These are phyloP conservation scores for Chytriomyces sp. DNA, from an alignment of 192 early-diverging fungal species.

Conservation along the genomic window DNA sequence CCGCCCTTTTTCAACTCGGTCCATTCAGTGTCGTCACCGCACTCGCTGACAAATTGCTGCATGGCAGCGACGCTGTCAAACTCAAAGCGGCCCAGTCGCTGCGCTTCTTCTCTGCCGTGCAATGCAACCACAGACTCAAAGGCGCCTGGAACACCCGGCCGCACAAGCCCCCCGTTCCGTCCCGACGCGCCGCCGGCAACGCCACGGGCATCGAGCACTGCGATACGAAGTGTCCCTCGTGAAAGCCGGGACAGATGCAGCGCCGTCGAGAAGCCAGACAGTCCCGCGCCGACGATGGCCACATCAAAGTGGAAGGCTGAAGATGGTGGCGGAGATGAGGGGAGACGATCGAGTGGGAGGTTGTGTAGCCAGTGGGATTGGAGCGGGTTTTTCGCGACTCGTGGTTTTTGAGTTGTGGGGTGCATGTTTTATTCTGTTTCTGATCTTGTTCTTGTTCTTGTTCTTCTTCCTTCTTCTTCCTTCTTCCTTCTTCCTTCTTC, in stretches of 20 bases:
- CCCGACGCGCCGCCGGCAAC: constrained; percentile 59
- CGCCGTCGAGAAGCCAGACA: constrained; percentile 18
- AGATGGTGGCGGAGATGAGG: neutral
- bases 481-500: no score
- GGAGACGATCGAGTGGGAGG: neutral
- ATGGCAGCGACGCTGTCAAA: constrained; percentile 19
- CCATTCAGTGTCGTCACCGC: no score
- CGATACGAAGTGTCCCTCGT: neutral
- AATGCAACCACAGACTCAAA: neutral
- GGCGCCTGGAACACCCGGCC: constrained; percentile 32
- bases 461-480: no score
- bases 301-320: neutral
- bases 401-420: neutral
- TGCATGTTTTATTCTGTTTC: no score
- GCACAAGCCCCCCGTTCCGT: constrained; percentile 58
- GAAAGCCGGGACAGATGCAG: neutral
- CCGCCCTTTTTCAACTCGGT: neutral
- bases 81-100: neutral
- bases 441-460: no score
- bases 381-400: neutral
- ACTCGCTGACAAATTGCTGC: constrained; percentile 31
- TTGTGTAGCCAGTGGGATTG: neutral
- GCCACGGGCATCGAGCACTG: neutral
- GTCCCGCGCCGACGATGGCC: constrained; percentile 20
- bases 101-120: constrained; percentile 15